A percentile compares a stretch with the other conserved stretches of the same genome.
phyloP scores from a whole-genome alignment of 352 stramenopile species.

The Globisporangium viniferum region DNA sequence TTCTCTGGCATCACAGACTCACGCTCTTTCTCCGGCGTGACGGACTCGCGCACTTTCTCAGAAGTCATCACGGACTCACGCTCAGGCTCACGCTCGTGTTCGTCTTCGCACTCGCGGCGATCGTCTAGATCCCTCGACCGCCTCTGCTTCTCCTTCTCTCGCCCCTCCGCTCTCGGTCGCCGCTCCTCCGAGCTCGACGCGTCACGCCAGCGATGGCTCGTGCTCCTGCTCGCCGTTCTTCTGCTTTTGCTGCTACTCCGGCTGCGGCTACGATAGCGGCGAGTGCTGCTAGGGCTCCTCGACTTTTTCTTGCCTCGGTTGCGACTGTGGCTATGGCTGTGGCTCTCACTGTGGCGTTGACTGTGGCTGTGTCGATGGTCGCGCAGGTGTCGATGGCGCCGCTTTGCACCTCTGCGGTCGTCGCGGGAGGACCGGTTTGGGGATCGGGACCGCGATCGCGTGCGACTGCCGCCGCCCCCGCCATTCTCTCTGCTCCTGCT shows the following conservation, averaged over 20 bases:
- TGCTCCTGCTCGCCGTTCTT: neutral
- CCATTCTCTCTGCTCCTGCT: slow-evolving; percentile 6
- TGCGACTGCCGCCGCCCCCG: neutral
- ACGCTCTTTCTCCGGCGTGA: neutral
- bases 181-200: slow-evolving; percentile 4
- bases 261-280: slow-evolving; percentile 4
- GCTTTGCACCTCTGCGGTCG: slow-evolving; percentile 4
- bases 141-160: neutral
- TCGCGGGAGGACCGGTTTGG: neutral
- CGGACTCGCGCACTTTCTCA: neutral
- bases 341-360: neutral
- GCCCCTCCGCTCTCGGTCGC: neutral
- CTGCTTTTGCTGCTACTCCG: slow-evolving; percentile 3
- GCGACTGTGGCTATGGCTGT: slow-evolving; percentile 1
- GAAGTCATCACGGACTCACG: neutral
- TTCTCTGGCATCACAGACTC: neutral
- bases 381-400: neutral
- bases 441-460: neutral
- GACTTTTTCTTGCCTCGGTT: neutral
- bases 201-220: neutral
- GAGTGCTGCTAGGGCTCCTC: slow-evolving; percentile 6
- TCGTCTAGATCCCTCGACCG: neutral
- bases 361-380: slow-evolving; percentile 4
- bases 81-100: neutral
- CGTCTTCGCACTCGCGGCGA: neutral